phyloP scores from a whole-genome alignment of 1,139 yeast genomes.

The Keqinozyma sinolaborantium region DNA sequence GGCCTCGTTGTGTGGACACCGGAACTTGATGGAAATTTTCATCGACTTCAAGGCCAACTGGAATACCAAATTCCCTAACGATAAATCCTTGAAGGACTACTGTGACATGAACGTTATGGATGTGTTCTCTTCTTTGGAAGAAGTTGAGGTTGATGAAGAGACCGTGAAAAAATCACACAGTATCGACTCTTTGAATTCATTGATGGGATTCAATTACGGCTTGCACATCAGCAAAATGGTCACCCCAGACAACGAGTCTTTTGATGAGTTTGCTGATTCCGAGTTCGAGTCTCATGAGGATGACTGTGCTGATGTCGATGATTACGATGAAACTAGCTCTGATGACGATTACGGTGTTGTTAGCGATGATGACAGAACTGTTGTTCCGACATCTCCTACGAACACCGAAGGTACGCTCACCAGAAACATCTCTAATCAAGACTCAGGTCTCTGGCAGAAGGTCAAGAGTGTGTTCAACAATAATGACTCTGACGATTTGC shows the following conservation, averaged over 20 bases:
- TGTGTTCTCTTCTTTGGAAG: conserved; percentile 32
- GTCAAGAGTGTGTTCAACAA: conserved; percentile 56
- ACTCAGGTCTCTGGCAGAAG: conserved; percentile 54
- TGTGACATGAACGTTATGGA: conserved; percentile 70
- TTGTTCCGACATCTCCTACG: not conserved
- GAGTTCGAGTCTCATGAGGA: conserved; percentile 33
- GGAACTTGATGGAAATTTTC: conserved; percentile 55
- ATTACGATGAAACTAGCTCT: conserved; percentile 5
- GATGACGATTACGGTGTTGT: conserved; percentile 19
- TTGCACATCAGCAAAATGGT: conserved; percentile 44
- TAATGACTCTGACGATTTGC: conserved; percentile 44
- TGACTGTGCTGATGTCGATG: conserved; percentile 10
- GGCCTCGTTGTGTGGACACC: conserved; percentile 74
- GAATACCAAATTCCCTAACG: conserved; percentile 52
- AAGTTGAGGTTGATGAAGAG: conserved; percentile 10
- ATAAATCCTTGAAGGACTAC: conserved; percentile 49
- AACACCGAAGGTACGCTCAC: conserved; percentile 1
- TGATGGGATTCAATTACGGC: conserved; percentile 38
- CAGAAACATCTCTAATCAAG: conserved; percentile 6
- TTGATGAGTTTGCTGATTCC: conserved; percentile 43
- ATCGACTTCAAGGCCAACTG: conserved; percentile 65
- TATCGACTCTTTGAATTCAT: conserved; percentile 38
- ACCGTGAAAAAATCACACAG: conserved; percentile 5
- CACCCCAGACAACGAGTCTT: conserved; percentile 18
- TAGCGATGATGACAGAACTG: conserved; percentile 18